Conservation (phyloP, 257 asterid species). For the Scutellaria baicalensis region DNA sequence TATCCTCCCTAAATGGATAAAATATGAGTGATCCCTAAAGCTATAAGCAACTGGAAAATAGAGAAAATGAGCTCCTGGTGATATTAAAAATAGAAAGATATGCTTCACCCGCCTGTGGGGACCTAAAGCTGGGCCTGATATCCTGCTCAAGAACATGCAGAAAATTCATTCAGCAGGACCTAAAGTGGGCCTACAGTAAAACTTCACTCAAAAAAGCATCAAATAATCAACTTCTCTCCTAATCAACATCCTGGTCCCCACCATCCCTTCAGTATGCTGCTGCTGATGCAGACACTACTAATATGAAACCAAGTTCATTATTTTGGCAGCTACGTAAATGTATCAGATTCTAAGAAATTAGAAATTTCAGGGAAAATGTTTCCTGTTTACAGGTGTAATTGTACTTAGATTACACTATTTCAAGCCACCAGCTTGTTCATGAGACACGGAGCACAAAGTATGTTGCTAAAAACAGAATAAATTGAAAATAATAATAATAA, state of each 20-base stretch:
- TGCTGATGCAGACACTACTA: slow-evolving; percentile 16
- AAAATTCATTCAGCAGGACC: slow-evolving; percentile 28
- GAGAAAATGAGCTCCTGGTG: not conserved
- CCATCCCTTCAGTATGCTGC: slow-evolving; percentile 11
- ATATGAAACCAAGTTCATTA: not conserved
- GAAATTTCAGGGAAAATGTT: not conserved
- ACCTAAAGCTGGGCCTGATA: slow-evolving; percentile 26
- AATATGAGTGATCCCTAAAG: slow-evolving; percentile 16
- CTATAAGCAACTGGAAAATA: slow-evolving; percentile 9
- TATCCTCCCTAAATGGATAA: slow-evolving; percentile 19
- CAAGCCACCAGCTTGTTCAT: not conserved
- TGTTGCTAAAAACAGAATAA: not conserved
- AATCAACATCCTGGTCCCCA: slow-evolving; percentile 22
- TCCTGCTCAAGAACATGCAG: slow-evolving; percentile 29
- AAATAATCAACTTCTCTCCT: slow-evolving; percentile 17
- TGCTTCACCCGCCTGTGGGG: slow-evolving; percentile 30
- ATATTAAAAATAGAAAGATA: slow-evolving; percentile 6
- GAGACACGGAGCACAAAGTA: not conserved
- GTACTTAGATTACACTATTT: not conserved
- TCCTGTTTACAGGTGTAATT: not conserved
- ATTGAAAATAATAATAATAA: not conserved
- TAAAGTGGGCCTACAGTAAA: slow-evolving; percentile 20
- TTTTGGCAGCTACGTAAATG: not conserved
- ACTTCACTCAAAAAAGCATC: slow-evolving; percentile 15
- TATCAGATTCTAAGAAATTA: not conserved